Base-by-base conservation (phyloP, 148 eudicot genomes). In the Dianthus caryophyllus region DNA sequence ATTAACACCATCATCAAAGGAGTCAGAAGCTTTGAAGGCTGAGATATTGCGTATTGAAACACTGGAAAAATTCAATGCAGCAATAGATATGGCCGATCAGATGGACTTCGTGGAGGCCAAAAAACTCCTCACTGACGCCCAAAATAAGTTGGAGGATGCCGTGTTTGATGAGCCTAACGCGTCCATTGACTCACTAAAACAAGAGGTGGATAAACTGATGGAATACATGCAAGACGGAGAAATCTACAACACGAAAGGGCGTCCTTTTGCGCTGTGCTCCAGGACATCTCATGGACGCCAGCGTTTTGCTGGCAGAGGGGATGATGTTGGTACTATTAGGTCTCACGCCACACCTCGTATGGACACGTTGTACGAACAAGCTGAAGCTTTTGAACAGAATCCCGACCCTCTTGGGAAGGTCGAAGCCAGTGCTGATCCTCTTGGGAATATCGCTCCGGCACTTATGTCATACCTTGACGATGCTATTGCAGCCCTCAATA, bases 401-500 rank as follows among this genome's bases (percentile, higher is more conserved):
- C 68, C 68, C 1, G 56, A 29, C 20, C 65, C 65, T 48, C 51
- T 36, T 26, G 75, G 17, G 7, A 73, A 66, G 51, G 12, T 46
- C 33, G 71, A 73, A 31, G 25, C 51, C 17, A 21, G 24, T 9
- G 71, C 71, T 4, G 65, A 73, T 31, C 76, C 76, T 22, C 65
- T 57, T 24, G 71, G 58, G 8, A 20, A 21, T 5, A 7, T 73
- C 11, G 24, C 65, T 9, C 70, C 64, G 6, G 22, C 75, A 39
- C 51, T 71, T 16, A 9, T 18, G 2, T 14, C 33, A 33, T 61
- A 71, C 29, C 51, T 71, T 43, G 31, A 64, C 24, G 44, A 33
- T 27, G 74, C 74, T 9, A 71, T 71, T 38, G 53, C 61, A n/a
- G 62, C 74, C 61, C 74, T 71, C 14, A 49, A 61, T n/a, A 50